phyloP scores from a whole-genome alignment of 2,329 filamentous ascomycete species.

The Nannizziopsis barbatae region DNA sequence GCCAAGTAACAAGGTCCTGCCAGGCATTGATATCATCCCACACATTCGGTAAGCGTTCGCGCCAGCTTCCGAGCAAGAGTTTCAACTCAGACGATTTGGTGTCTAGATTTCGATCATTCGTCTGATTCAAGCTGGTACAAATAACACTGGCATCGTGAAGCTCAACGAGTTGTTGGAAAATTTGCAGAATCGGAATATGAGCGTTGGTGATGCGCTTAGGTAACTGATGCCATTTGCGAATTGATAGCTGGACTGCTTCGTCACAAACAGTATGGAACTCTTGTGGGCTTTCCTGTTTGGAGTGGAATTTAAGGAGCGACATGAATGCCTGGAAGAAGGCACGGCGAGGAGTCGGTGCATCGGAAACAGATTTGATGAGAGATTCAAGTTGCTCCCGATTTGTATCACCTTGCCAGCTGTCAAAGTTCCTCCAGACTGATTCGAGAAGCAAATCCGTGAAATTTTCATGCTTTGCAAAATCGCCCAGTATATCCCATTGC shows the following conservation, averaged over 20 bases:
- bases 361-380: conserved; percentile 93
- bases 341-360: conserved; percentile 84
- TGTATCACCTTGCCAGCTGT: conserved; percentile 81
- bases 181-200: conserved; percentile 87
- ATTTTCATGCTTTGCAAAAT: conserved; percentile 98
- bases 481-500: conserved; percentile 95
- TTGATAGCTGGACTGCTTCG: conserved; percentile 92
- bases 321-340: conserved; percentile 99
- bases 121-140: conserved; percentile 77
- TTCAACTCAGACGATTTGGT: conserved; percentile 93
- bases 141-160: conserved; percentile 96
- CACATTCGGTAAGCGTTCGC: conserved; percentile 87
- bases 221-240: conserved; percentile 98
- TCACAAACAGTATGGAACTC: conserved; percentile 90
- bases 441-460: conserved; percentile 92
- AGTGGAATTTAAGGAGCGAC: conserved; percentile 86
- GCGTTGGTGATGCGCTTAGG: conserved; percentile 86
- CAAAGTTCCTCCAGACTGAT: conserved; percentile 87
- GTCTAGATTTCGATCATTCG: conserved; percentile 75
- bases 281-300: conserved; percentile 64
- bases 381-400: conserved; percentile 82
- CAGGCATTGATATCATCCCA: conserved; percentile 99
- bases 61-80: conserved; percentile 84
- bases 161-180: conserved; percentile 96
- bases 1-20: conserved; percentile 99